phyloP scores from a whole-genome alignment of 2,329 filamentous ascomycete species.

The Didymella arachidicola region DNA sequence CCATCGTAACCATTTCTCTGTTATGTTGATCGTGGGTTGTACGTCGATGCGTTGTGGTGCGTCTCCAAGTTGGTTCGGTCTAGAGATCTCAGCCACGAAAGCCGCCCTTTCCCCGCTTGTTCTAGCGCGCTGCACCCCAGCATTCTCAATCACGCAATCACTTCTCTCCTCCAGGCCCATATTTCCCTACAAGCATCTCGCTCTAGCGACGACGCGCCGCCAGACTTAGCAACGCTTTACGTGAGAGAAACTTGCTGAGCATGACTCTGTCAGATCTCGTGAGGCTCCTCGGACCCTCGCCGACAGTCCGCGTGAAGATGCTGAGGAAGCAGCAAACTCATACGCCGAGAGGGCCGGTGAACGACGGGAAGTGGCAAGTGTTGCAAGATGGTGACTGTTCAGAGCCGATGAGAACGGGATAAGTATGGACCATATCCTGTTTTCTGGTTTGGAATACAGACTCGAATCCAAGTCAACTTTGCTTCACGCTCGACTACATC shows the following conservation, averaged over 20 bases:
- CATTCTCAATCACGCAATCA: conserved; percentile 17
- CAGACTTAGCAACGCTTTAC: conserved; percentile 9
- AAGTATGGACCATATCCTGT: not conserved
- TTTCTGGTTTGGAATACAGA: too few species aligned
- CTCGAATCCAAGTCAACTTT: too few species aligned
- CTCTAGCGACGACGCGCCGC: conserved; percentile 2
- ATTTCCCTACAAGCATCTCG: conserved; percentile 1
- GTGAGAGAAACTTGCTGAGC: conserved; percentile 3
- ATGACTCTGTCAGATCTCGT: conserved; percentile 6
- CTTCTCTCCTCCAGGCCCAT: conserved; percentile 8
- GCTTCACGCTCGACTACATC: not conserved
- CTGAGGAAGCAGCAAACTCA: conserved; percentile 9
- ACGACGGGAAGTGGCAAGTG: conserved; percentile 12
- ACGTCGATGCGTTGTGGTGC: too few species aligned
- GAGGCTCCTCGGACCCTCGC: conserved; percentile 19
- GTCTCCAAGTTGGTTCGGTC: too few species aligned
- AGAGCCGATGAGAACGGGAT: not conserved
- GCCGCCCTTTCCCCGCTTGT: not conserved
- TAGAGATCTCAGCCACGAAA: conserved; percentile 1
- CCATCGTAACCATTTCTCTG: too few species aligned
- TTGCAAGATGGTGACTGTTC: conserved; percentile 12
- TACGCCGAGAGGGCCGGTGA: conserved; percentile 15
- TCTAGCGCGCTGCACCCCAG: not conserved
- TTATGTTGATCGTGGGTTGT: too few species aligned
- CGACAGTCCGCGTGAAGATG: conserved; percentile 14